Base-by-base conservation (phyloP, 345 rosid genomes). In the Salix brachista region DNA sequence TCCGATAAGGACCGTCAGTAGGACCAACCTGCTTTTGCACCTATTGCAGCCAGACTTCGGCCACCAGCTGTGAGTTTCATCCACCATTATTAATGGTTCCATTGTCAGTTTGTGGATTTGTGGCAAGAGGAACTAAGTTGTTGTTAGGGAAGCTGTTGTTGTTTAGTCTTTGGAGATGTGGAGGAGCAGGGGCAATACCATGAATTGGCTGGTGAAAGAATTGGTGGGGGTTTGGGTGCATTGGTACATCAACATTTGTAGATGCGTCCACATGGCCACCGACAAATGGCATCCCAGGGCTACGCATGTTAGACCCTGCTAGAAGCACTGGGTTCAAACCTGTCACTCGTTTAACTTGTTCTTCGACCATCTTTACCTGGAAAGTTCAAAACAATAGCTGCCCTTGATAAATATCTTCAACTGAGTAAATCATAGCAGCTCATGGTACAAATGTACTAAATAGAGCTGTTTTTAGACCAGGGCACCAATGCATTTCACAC, bases 341-440 rank as follows among this genome's bases (percentile, higher is more conserved):
- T 13, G 97, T 91, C 76, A 91, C 91, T 75, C 88, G 86, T 83
- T 93, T 95, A 11, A 95, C 97, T 6, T 94, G 93, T 85, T 96
- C 99, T 87, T 96, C 99, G 19, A 96, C 99, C 99, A 96, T 93
- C 88, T 93, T 93, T 64, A 96, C 98, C 98, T 95, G 88, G 41
- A 87, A 83, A 39, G 67, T 75, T 80, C 67, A 75, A 82, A 64
- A 21, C 39, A 48, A 76, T 25, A 58, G 60, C 25, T 72, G 5
- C 67, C 71, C 82, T 79, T 66, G 4, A 74, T 52, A 67, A 76
- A 73, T 69, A 41, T 50, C 44, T 70, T 58, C 62, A 36, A 74
- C 28, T 70, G 44, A 48, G 61, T 2, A 7, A 52, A 39, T 62
- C 25, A 62, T 28, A n/a, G 25, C 28, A 58, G 46, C 69, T 44